Percentiles rank a stretch among this genome's conserved stretches.
Conservation (phyloP, 1,139 yeast genomes). For the Yamadazyma conglobata region DNA sequence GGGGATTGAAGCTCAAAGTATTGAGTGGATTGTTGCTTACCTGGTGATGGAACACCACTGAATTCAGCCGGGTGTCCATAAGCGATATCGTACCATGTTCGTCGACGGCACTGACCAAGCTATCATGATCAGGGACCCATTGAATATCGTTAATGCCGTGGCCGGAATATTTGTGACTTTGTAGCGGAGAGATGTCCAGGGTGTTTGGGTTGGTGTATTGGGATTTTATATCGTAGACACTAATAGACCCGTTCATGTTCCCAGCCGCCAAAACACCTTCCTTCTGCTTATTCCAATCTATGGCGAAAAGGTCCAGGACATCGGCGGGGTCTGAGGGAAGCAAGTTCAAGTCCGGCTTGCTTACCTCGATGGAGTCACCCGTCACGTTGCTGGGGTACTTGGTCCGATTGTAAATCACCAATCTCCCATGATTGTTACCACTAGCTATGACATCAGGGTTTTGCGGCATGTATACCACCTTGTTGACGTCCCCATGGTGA, state of each 20-base stretch:
- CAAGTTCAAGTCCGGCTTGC: slow-evolving; percentile 30
- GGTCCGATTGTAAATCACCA: slow-evolving; percentile 50
- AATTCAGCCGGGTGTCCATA: slow-evolving; percentile 44
- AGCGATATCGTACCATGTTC: slow-evolving; percentile 50
- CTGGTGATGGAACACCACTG: slow-evolving; percentile 19
- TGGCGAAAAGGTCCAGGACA: slow-evolving; percentile 35
- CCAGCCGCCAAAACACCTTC: slow-evolving; percentile 37
- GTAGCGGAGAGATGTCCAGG: slow-evolving; percentile 6
- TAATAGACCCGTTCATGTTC: slow-evolving; percentile 33
- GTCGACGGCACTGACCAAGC: slow-evolving; percentile 54
- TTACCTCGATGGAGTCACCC: slow-evolving; percentile 24
- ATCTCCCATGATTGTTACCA: slow-evolving; percentile 37
- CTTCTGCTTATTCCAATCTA: slow-evolving; percentile 42
- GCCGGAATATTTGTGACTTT: slow-evolving; percentile 12
- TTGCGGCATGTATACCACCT: slow-evolving; percentile 41
- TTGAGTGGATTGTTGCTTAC: slow-evolving; percentile 54
- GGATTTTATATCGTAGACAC: slow-evolving; percentile 31
- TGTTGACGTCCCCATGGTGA: slow-evolving; percentile 45
- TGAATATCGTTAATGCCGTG: slow-evolving; percentile 59
- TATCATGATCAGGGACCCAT: slow-evolving; percentile 59
- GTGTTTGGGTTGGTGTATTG: slow-evolving; percentile 14
- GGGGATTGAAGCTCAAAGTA: slow-evolving; percentile 60
- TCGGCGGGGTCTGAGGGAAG: slow-evolving; percentile 9
- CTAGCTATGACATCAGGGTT: slow-evolving; percentile 44
- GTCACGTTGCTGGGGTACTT: slow-evolving; percentile 31